Evolutionary conservation across 129 eudicot species (phyloP).

Genomic region (Centella asiatica): DNA sequence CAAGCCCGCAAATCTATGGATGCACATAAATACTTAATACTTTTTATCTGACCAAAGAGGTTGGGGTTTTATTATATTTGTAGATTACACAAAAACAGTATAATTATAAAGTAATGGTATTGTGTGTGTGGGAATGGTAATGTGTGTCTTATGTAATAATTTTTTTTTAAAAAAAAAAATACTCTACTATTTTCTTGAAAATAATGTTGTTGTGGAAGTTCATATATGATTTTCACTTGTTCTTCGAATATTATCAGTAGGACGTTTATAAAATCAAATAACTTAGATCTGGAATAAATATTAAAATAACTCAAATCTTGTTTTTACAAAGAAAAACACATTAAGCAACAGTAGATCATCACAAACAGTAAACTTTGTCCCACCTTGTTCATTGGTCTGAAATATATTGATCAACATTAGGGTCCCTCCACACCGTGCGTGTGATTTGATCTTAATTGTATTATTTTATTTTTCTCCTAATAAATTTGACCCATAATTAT

Average conservation of each 20-base stretch:
- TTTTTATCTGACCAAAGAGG: too few species aligned
- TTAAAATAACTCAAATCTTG: not conserved
- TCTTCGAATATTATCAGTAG: not conserved
- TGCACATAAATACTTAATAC: too few species aligned
- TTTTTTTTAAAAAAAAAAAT: too few species aligned
- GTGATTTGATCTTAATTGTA: too few species aligned
- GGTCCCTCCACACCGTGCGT: constrained; percentile 19
- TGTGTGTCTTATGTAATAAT: too few species aligned
- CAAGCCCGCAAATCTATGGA: too few species aligned
- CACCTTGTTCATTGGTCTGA: constrained; percentile 14
- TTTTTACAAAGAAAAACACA: not conserved
- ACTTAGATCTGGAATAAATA: not conserved
- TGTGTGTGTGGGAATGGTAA: too few species aligned
- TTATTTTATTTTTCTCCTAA: not conserved
- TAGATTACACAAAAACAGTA: too few species aligned
- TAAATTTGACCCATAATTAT: not conserved
- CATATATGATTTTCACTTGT: too few species aligned
- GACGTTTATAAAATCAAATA: not conserved
- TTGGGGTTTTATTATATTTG: too few species aligned
- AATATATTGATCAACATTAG: constrained; percentile 5
- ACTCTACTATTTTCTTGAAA: too few species aligned
- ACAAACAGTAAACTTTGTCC: not conserved
- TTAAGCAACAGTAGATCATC: not conserved
- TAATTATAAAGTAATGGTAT: too few species aligned
- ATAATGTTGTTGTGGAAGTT: fast-evolving